Base-by-base conservation (phyloP, 2,329 filamentous ascomycete species). In the Cladosporium sphaerospermum region DNA sequence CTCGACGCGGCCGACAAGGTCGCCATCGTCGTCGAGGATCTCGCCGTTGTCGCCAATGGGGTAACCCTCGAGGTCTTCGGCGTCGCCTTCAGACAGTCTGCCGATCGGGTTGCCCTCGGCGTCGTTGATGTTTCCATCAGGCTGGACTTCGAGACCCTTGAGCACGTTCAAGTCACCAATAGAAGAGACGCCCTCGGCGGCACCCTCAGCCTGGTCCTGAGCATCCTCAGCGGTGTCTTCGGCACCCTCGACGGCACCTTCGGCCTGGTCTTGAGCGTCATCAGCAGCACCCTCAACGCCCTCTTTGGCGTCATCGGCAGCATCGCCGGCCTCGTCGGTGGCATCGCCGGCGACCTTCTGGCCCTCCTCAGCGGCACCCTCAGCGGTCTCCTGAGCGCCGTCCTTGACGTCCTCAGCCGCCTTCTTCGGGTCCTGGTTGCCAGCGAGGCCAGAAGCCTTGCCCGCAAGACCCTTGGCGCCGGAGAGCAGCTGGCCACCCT, bases 11-110 rank as follows among this genome's bases (percentile, higher is more conserved):
- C 78, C 78, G 45, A 81, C 75, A 19, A 79, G 73, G 57, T 78
- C 74, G 19, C 78, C 78, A 56, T 78, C 74, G 40, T 79, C 75
- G 54, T 80, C 75, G 19, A 80, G 71, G 31, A 81, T 79, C 60
- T 79, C 76, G 54, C 78, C 78, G 11, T 79, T 71, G 36, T 78
- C 73, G 53, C 77, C 76, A 54, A 78, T 77, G 13, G 68, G 69
- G 62, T 78, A 78, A 34, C 76, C 76, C 46, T 67, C 71, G 43
- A 78, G 74, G 56, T 78, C 75, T 62, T 78, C 75, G 18, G 75
- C 75, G 53, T 78, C 75, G 54, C 76, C 76, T 61, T 79, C 76
- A 31, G 72, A 73, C 40, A 78, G 73, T 46, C 70, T 71, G 52
- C 75, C 76, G 50, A 79, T 65, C 3, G 69, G 61, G 47, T 77